These are phyloP conservation scores for Jatropha multifida DNA, from an alignment of 441 rosid genomes.

Conservation along the genomic window DNA sequence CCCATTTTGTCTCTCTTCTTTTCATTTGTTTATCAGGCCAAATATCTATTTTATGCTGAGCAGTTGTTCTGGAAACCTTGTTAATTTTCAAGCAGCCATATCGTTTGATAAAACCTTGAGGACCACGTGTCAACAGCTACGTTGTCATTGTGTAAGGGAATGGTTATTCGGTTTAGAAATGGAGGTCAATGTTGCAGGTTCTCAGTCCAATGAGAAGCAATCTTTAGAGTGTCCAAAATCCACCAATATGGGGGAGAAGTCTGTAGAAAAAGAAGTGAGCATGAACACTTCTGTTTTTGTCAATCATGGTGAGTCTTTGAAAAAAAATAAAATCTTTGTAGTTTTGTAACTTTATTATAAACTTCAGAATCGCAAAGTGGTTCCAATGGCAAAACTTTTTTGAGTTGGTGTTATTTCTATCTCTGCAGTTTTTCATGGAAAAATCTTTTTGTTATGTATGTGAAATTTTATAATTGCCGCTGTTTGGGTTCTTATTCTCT, in stretches of 20 bases:
- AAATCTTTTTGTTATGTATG: background rate
- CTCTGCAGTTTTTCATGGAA: background rate
- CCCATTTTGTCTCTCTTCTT: constrained; percentile 14
- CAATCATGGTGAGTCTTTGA: constrained; percentile 45
- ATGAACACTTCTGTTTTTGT: constrained; percentile 32
- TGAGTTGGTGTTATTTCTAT: background rate
- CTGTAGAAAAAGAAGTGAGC: constrained; percentile 34
- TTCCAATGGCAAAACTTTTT: background rate
- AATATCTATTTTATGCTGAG: constrained; percentile 27
- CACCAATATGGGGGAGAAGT: constrained; percentile 29
- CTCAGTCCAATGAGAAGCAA: constrained; percentile 38
- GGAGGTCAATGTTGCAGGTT: constrained; percentile 42
- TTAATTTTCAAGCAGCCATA: constrained; percentile 23
- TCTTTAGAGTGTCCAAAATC: constrained; percentile 32
- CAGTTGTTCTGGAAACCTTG: constrained; percentile 20
- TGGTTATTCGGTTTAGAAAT: constrained; percentile 40
- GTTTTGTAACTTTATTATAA: background rate
- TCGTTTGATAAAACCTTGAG: constrained; percentile 21
- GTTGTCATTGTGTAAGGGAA: constrained; percentile 29
- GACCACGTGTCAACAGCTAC: constrained; percentile 17
- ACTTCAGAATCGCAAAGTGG: background rate
- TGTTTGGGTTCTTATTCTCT: background rate
- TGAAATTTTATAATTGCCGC: background rate
- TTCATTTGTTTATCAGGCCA: constrained; percentile 17
- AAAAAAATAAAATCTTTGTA: background rate